Percentiles rank a stretch among this genome's conserved stretches.
phyloP scores from a whole-genome alignment of 129 eudicot species.

The Centrapalus pauciflorus region DNA sequence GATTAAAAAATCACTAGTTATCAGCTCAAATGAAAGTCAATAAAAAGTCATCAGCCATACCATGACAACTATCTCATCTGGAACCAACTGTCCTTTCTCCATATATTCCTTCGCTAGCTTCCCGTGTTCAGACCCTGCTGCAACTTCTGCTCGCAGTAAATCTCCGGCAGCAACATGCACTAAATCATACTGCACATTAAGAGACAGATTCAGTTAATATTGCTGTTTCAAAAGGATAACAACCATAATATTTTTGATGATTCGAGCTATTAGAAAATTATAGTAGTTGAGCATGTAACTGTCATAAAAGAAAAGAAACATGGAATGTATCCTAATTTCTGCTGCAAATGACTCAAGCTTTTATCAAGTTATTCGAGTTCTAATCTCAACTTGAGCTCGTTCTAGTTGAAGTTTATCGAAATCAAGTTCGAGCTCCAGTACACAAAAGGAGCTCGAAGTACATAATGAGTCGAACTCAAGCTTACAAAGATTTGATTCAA shows the following conservation, averaged over 20 bases:
- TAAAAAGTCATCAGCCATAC: constrained; percentile 27
- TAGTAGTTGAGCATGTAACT: too few species aligned
- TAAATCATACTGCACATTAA: constrained; percentile 73
- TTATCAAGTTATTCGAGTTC: too few species aligned
- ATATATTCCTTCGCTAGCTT: constrained; percentile 78
- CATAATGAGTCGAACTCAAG: too few species aligned
- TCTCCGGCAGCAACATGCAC: constrained; percentile 97
- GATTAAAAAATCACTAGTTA: constrained; percentile 9
- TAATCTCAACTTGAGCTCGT: too few species aligned
- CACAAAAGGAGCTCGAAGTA: too few species aligned
- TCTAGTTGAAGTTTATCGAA: too few species aligned
- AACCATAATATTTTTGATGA: not conserved
- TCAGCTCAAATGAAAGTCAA: not conserved
- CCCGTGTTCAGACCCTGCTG: constrained; percentile 87
- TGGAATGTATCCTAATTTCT: too few species aligned
- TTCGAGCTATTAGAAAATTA: too few species aligned
- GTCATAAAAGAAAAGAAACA: too few species aligned
- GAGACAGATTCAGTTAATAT: constrained; percentile 19
- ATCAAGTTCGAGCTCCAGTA: too few species aligned
- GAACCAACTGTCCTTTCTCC: constrained; percentile 93
- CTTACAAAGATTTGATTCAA: too few species aligned
- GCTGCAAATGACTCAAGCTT: too few species aligned
- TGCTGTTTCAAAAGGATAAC: constrained; percentile 6
- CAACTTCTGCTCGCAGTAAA: constrained; percentile 81
- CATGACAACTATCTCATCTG: constrained; percentile 87